phyloP scores from a whole-genome alignment of 2,329 filamentous ascomycete species.

The Tolypocladium sp. region DNA sequence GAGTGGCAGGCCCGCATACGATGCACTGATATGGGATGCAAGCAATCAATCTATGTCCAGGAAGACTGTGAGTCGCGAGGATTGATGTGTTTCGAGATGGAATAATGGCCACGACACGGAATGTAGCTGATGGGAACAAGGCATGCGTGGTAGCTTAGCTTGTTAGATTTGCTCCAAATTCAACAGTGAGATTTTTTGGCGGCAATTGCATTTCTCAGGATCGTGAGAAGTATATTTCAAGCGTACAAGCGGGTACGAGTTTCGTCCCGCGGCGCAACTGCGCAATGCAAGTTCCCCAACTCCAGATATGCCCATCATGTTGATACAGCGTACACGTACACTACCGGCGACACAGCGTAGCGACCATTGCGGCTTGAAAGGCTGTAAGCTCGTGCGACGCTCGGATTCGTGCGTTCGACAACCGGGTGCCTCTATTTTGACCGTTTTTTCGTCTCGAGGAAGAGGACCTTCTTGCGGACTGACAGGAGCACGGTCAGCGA shows the following conservation, averaged over 20 bases:
- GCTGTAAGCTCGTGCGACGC: neutral
- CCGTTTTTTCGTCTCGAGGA: constrained; percentile 85
- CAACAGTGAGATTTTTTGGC: neutral
- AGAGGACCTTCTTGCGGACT: constrained; percentile 94
- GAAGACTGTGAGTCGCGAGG: neutral
- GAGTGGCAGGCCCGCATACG: neutral
- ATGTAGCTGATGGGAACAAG: neutral
- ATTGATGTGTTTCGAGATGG: neutral
- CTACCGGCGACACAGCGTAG: neutral
- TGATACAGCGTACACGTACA: constrained; percentile 16
- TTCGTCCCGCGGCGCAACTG: constrained; percentile 4
- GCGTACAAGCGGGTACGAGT: constrained; percentile 1
- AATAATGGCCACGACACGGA: too few species aligned
- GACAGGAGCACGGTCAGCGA: constrained; percentile 2
- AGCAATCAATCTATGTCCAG: neutral
- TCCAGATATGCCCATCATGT: constrained; percentile 18
- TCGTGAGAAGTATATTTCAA: neutral
- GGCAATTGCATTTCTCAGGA: neutral
- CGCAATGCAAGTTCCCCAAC: constrained; percentile 14
- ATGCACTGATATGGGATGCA: neutral
- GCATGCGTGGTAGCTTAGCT: neutral
- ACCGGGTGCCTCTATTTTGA: constrained; percentile 34
- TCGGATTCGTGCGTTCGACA: neutral
- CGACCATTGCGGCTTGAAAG: neutral
- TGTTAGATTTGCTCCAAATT: neutral